Base-by-base conservation (phyloP, 2,329 filamentous ascomycete species). In the Cytospora mali region DNA sequence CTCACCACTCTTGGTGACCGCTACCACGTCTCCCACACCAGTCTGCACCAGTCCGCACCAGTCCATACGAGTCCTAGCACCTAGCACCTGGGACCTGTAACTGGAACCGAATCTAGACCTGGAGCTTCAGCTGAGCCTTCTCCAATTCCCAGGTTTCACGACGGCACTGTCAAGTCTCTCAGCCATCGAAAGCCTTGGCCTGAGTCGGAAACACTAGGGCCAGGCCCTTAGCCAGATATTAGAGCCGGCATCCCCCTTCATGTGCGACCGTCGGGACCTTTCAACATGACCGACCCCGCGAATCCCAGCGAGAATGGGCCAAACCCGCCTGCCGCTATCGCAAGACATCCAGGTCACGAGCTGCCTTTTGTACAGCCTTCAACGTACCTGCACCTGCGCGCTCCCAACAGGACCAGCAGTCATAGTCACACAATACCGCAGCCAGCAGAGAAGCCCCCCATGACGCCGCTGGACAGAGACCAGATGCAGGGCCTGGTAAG, bases 401-500 rank as follows among this genome's bases (percentile, higher is more conserved):
- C 64, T 63, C 61, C 56, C 57, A 62, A 51, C 48, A 61, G 52
- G 57, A 60, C 60, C 60, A 62, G 55, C 60, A 61, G 55, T 64
- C 71, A 72, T 68, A 75, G 73, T 72, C 75, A 73, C 71, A 75
- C 76, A 70, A 73, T 77, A 27, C 39, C 61, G 55, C 42, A 49
- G 51, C 55, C 64, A 69, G 69, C 77, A 64, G 76, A 80, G 66
- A 77, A 76, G 64, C 64, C 64, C 55, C 62, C 56, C 48, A 78
- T 81, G 75, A 88, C 81, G 70, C 82, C 84, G 65, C 80, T 91
- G 63, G 90, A 94, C 75, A 86, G 83, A 78, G 90, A 93, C 73
- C 90, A 93, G 79, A 82, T 88, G 71, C 88, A 91, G 74, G 90
- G 89, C 70, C 80, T 94, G 82, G 90, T 93, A 80, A 80, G 89